Evolutionary conservation across 305 asterid species (phyloP), one percentile per base, ranked within the genome.

Genomic region (Fraxinus nigra): DNA sequence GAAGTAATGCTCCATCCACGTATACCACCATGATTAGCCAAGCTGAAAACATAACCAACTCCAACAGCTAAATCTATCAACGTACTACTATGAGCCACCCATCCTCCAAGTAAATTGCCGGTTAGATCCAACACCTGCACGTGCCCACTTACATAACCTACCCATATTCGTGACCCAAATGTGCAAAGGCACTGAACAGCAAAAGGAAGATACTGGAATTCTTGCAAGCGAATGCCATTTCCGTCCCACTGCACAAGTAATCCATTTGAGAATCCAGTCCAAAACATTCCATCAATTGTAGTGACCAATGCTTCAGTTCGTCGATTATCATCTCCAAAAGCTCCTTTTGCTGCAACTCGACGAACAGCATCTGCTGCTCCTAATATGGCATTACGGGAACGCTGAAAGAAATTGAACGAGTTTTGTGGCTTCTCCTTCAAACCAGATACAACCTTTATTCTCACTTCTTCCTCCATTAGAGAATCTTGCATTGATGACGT

Each of bases 291-390:
- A 69, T 96, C 97, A 69, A 81, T 80, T 20, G 98, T 89, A 20
- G 87, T 86, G 32, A 89, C 80, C 87, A 94, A 76, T 33, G 98
- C 98, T 90, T 96, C 99, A 51, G 87, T 91, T 81, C 97, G 91
- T 78, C 94, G 91, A 85, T 86, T 91, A 84, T 94, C 99, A 63
- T 94, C 99, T 78, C 92, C 97, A 83, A 85, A 93, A 80, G 93
- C 85, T 84, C 99, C 98, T 87, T 93, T 94, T 4, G 61, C 91
- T 7, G 99, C 95, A 83, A 90, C 99, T 85, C 99, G 88, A 56
- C 95, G 99, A 78, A 96, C 98, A 81, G 98, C 98, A 86, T 96
- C 99, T 84, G 99, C 99, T 75, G 99, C 99, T 85, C 99, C 99
- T 74, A 93, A 54, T 79, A 96, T 90, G 85, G 92, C 99, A 84